Percentiles rank a stretch among this genome's conserved stretches.
Evolutionary conservation across 306 rosid genomes (phyloP).

Genomic region (Abrus precatorius): DNA sequence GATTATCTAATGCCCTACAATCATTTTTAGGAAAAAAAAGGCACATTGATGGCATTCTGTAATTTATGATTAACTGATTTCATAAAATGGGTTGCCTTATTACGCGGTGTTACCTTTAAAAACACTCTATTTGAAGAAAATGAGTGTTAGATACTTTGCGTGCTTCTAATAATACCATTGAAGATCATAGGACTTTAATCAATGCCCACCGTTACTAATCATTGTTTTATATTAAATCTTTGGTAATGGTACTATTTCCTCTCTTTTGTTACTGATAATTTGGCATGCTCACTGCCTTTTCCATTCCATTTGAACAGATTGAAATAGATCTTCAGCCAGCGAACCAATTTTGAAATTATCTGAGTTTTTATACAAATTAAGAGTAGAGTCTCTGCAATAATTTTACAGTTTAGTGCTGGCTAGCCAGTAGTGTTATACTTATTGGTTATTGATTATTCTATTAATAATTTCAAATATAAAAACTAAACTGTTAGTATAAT

Average conservation of each 20-base stretch:
- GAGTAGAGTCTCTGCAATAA: too few species aligned
- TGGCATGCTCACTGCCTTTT: not conserved
- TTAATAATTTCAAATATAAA: too few species aligned
- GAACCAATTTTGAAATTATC: too few species aligned
- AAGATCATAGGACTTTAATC: constrained; percentile 4
- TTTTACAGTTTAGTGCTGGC: too few species aligned
- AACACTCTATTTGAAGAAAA: constrained; percentile 2
- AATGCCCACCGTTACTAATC: not conserved
- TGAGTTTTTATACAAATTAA: too few species aligned
- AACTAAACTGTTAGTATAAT: too few species aligned
- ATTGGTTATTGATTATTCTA: too few species aligned
- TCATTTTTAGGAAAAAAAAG: not conserved
- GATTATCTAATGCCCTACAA: not conserved
- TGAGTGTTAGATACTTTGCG: not conserved
- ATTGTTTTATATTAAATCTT: not conserved
- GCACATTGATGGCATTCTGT: not conserved
- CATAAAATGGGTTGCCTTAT: not conserved
- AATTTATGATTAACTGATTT: not conserved
- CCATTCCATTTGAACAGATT: not conserved
- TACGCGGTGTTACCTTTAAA: not conserved
- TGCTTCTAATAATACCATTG: not conserved
- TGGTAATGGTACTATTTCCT: not conserved
- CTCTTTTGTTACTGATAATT: too few species aligned
- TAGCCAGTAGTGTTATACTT: too few species aligned
- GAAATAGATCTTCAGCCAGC: too few species aligned